Evolutionary conservation across 2,329 filamentous ascomycete genomes (phyloP), one percentile per base, ranked within the genome.

Genomic region (Calonectria naviculata): DNA sequence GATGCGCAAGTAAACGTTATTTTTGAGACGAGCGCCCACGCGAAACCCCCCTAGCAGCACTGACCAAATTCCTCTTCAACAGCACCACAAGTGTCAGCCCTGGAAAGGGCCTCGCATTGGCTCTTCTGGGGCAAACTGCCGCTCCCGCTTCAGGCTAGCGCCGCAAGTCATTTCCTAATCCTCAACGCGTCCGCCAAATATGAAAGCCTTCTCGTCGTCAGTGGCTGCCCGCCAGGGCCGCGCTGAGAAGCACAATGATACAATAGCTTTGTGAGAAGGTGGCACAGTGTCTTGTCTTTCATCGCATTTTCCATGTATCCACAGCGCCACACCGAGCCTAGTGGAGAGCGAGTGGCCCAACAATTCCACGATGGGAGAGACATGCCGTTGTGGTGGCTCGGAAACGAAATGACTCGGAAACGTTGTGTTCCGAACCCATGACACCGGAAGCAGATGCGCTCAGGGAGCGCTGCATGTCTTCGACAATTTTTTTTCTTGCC

Each of bases 91-190:
- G 6, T 24, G 52, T 58, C 52, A 58, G 52, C 52, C 52, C 52
- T 58, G 52, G 21, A 24, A 34, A 38, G 52, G 56, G 62, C n/a
- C 24, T 62, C 46, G 63, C 28, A 70, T 70, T 70, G 49, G 63
- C 19, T 24, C 24, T 31, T 29, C 24, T 26, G 8, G 52, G 38
- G 26, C 38, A 49, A 52, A 47, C 52, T 9, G 46, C 46, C 47
- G 38, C 64, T 28, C 46, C 60, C 44, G 28, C 46, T 61, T 58
- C 31, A 24, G 36, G 54, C 65, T 71, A 73, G 68, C 54, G 54
- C 65, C 41, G 62, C 41, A 71, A 47, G 71, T 66, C 65, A 66
- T 71, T 71, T 56, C 54, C 54, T 71, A 67, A 67, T 60, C 44
- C 64, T 65, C 58, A 21, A 58, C 26, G 28, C 42, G 36, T 36